Percentiles rank a stretch among this genome's conserved stretches.
Conservation (phyloP, 805 yeast genomes). For the Ogataea glucozyma region DNA sequence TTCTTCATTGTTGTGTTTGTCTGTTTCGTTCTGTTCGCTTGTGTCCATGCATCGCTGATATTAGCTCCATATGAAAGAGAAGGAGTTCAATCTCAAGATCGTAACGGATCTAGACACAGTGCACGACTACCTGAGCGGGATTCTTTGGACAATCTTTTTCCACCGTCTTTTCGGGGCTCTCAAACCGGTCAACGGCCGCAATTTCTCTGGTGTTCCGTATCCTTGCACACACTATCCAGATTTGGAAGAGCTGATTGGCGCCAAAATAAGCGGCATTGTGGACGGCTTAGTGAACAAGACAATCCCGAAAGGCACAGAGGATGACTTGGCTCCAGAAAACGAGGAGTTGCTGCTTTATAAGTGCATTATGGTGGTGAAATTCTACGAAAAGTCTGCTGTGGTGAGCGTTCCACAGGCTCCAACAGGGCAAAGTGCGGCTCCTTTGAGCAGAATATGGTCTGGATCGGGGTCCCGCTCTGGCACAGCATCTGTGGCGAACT, state of each 20-base stretch:
- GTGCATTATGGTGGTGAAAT: slow-evolving; percentile 36
- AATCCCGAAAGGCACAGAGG: slow-evolving; percentile 13
- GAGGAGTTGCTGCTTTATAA: slow-evolving; percentile 25
- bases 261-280: slow-evolving; percentile 36
- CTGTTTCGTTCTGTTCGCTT: no score
- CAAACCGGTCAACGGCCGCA: slow-evolving; percentile 52
- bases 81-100: slow-evolving; percentile 41
- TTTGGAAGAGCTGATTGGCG: slow-evolving; percentile 45
- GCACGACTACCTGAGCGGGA: slow-evolving; percentile 57
- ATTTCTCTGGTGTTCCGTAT: slow-evolving; percentile 57
- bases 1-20: no score
- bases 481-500: slow-evolving; percentile 10
- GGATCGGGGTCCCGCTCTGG: slow-evolving; percentile 16
- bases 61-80: slow-evolving; percentile 2
- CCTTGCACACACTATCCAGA: slow-evolving; percentile 49
- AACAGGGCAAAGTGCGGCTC: no score
- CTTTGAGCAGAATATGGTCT: slow-evolving; percentile 54
- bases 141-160: slow-evolving; percentile 68
- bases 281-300: slow-evolving; percentile 22
- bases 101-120: slow-evolving; percentile 54
- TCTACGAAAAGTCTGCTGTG: slow-evolving; percentile 26
- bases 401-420: slow-evolving; percentile 6
- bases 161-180: slow-evolving; percentile 68
- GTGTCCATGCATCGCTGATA: neutral
- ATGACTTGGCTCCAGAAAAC: neutral